Base-by-base conservation (phyloP, 1,284 basidiomycete species). In the Violaceomyces palustris region DNA sequence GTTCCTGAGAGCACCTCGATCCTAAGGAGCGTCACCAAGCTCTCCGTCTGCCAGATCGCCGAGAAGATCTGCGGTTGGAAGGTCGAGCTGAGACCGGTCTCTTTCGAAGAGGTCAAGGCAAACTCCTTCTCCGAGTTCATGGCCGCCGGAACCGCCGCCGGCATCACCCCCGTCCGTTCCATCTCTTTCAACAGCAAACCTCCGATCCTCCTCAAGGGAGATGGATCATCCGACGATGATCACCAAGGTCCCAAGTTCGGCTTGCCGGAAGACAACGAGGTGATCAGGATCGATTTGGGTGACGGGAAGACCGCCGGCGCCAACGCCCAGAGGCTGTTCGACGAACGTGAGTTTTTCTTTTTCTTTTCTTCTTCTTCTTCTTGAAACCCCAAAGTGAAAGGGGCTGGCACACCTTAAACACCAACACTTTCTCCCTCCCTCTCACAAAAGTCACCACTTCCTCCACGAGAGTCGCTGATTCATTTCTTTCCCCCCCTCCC, bases 91-190 rank as follows among this genome's bases (percentile, higher is more conserved):
- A 49, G 71, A 11, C 64, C 67, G 35, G 60, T 75, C 10, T 45
- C 57, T 2, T 75, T 75, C 24, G 47, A 54, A 5, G 60, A 64
- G 39, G 42, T 64, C 42, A 60, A 58, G 39, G 34, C 49, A 37
- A 45, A 45, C 49, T 39, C 40, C 9, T 67, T 73, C 37, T 34
- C 18, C 24, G 68, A 71, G 42, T 55, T 69, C 25, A 61, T 67
- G 42, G 69, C 69, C 11, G 69, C 68, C 2, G 69, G 69, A 26
- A 72, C 69, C 6, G 69, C 69, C 17, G 69, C 69, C 14, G 61
- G 61, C 29, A 67, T 74, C 43, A 75, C 74, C 15, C 70, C 74
- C 17, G 67, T 75, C 30, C 57, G 69, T 29, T 67, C 63, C 24
- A 67, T 75, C 47, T 63, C 74, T 14, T 74, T 73, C 61, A 59